phyloP scores from a whole-genome alignment of 2,329 filamentous ascomycete genomes.

The Pseudodiploospora longispora region DNA sequence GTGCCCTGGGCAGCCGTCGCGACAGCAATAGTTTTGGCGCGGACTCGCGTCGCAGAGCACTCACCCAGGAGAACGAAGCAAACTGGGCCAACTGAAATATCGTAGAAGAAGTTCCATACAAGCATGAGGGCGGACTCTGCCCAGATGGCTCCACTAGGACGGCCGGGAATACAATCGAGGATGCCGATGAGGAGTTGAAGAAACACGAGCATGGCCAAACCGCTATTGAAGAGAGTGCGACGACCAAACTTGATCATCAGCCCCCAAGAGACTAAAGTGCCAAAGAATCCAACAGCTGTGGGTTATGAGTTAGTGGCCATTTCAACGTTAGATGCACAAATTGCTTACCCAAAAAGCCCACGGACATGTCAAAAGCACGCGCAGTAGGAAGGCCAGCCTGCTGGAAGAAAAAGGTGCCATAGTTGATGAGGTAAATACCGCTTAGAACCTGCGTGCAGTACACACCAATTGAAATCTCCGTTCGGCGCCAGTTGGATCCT shows the following conservation, averaged over 20 bases:
- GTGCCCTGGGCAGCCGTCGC: slow-evolving; percentile 24
- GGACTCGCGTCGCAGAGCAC: slow-evolving; percentile 31
- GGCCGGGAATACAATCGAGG: slow-evolving; percentile 38
- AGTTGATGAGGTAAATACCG: slow-evolving; percentile 31
- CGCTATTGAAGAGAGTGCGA: slow-evolving; percentile 30
- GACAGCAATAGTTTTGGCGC: slow-evolving; percentile 34
- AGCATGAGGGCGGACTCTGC: slow-evolving; percentile 31
- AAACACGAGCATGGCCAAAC: slow-evolving; percentile 31
- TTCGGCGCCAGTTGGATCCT: slow-evolving; percentile 36
- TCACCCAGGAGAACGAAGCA: slow-evolving; percentile 35
- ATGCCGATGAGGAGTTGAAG: slow-evolving; percentile 35
- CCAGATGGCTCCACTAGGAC: slow-evolving; percentile 26
- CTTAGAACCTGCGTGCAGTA: slow-evolving; percentile 32
- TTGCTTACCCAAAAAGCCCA: slow-evolving; percentile 19
- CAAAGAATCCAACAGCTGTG: slow-evolving; percentile 33
- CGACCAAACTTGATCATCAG: slow-evolving; percentile 34
- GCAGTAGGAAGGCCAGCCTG: slow-evolving; percentile 32
- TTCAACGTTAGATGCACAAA: slow-evolving; percentile 19
- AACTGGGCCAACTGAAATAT: slow-evolving; percentile 35
- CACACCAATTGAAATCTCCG: slow-evolving; percentile 37
- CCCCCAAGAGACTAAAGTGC: slow-evolving; percentile 34
- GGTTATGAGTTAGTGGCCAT: slow-evolving; percentile 33
- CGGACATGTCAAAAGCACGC: slow-evolving; percentile 32
- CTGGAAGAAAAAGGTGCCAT: slow-evolving; percentile 39
- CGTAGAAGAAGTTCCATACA: slow-evolving; percentile 36